A percentile compares a stretch with the other conserved stretches of the same genome.
Evolutionary conservation across 2,329 filamentous ascomycete species (phyloP).

Genomic region (Alternaria angustiovoidea): DNA sequence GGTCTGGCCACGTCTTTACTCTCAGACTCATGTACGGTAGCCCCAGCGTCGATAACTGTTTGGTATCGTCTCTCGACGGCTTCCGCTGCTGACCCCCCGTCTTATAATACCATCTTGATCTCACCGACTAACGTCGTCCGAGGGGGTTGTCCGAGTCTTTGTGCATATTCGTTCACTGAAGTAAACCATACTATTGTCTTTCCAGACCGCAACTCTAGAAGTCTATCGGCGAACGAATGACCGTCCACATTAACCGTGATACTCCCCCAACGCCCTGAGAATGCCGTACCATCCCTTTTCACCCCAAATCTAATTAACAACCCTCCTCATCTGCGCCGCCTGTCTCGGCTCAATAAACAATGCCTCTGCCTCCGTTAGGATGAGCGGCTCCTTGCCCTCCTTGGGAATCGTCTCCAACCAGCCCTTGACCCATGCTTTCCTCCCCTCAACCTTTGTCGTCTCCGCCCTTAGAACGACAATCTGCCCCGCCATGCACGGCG

Average conservation of each 20-base stretch:
- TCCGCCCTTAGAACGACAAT: slow-evolving; percentile 81
- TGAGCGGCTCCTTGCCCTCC: slow-evolving; percentile 62
- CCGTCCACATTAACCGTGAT: background rate
- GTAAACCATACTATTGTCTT: too few species aligned
- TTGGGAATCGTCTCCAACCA: slow-evolving; percentile 78
- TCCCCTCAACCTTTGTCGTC: slow-evolving; percentile 85
- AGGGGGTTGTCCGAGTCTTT: too few species aligned
- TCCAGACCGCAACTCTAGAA: background rate
- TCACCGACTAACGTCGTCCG: too few species aligned
- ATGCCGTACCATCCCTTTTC: slow-evolving; percentile 1
- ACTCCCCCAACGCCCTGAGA: background rate
- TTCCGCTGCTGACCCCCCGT: too few species aligned
- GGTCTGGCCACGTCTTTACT: too few species aligned
- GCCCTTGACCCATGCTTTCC: slow-evolving; percentile 94
- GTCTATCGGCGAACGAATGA: background rate
- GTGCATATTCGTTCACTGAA: too few species aligned
- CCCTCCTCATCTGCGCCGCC: slow-evolving; percentile 62
- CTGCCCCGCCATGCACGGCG: slow-evolving; percentile 76
- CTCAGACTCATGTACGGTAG: too few species aligned
- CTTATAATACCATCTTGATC: too few species aligned
- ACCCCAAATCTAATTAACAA: slow-evolving; percentile 27
- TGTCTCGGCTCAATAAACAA: slow-evolving; percentile 89
- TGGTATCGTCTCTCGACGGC: too few species aligned
- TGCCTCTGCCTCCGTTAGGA: slow-evolving; percentile 83
- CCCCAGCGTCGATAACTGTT: too few species aligned